Percentiles rank a stretch among this genome's conserved stretches.
phyloP scores from a whole-genome alignment of 805 yeast genomes.

The Starmerella khaoyaiensis region DNA sequence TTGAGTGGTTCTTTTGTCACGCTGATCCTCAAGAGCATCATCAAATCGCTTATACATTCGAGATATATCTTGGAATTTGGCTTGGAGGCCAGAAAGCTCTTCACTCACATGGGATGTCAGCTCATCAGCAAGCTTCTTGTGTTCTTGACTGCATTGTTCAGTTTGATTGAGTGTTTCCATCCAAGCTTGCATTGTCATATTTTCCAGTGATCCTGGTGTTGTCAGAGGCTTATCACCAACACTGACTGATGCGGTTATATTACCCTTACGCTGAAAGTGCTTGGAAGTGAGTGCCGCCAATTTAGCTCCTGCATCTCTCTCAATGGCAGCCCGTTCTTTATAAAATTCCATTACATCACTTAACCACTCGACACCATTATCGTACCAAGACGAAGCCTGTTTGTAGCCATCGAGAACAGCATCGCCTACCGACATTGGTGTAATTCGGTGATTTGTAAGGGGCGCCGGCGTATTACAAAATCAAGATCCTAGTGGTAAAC shows the following conservation, averaged over 20 bases:
- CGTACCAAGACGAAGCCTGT: conserved; percentile 60
- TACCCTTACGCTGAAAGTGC: conserved; percentile 65
- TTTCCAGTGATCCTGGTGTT: conserved; percentile 90
- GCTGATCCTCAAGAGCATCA: conserved; percentile 40
- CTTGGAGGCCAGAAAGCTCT: conserved; percentile 43
- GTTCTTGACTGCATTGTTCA: conserved; percentile 62
- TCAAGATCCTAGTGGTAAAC: too few relatives aligned
- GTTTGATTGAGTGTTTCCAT: conserved; percentile 73
- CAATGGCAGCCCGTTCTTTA: conserved; percentile 67
- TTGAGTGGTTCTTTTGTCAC: conserved; percentile 40
- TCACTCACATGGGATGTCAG: conserved; percentile 47
- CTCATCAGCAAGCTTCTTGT: conserved; percentile 44
- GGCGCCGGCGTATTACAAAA: too few relatives aligned
- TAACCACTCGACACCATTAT: conserved; percentile 60
- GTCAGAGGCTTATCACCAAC: conserved; percentile 86
- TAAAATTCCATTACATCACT: conserved; percentile 72
- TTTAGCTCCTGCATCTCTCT: conserved; percentile 66
- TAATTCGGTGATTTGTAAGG: too few relatives aligned
- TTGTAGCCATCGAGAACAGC: conserved; percentile 54
- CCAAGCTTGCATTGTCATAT: conserved; percentile 83
- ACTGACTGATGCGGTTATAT: conserved; percentile 48
- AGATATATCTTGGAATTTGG: conserved; percentile 41
- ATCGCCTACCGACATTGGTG: conserved; percentile 20
- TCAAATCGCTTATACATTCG: conserved; percentile 46
- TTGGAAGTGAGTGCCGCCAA: conserved; percentile 51